Percentiles rank a stretch among this genome's conserved stretches.
phyloP scores from a whole-genome alignment of 2,329 filamentous ascomycete species.

The Penicillium sp. region DNA sequence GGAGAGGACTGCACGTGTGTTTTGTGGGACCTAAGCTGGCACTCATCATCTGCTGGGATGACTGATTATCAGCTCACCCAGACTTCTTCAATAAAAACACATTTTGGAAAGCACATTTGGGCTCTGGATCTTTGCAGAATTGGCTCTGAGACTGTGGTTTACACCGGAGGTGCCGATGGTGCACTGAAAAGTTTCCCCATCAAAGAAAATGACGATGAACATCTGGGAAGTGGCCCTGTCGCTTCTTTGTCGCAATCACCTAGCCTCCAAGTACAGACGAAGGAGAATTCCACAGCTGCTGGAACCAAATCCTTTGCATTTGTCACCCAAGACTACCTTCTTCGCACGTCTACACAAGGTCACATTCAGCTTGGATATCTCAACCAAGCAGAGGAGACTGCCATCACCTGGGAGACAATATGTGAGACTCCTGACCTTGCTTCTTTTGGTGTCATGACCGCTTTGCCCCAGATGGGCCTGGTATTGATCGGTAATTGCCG shows the following conservation, averaged over 20 bases:
- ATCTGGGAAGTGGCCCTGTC: not conserved
- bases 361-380: conserved; percentile 35
- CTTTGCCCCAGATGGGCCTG: conserved; percentile 31
- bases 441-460: conserved; percentile 32
- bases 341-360: conserved; percentile 33
- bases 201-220: conserved; percentile 10
- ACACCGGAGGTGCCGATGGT: conserved; percentile 84
- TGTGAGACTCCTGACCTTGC: conserved; percentile 32
- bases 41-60: conserved; percentile 11
- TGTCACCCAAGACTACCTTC: conserved; percentile 34
- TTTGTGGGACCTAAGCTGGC: conserved; percentile 63
- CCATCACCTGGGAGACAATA: conserved; percentile 31
- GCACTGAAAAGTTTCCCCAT: conserved; percentile 47
- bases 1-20: conserved; percentile 81
- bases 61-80: conserved; percentile 38
- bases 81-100: conserved; percentile 59
- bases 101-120: conserved; percentile 91
- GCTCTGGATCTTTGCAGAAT: conserved; percentile 54
- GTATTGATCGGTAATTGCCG: conserved; percentile 38
- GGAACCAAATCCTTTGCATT: conserved; percentile 36
- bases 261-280: not conserved
- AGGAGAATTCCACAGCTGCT: conserved; percentile 11
- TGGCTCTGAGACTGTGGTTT: conserved; percentile 48
- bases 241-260: not conserved
- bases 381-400: conserved; percentile 8